Evolutionary conservation across 768 basidiomycete species (phyloP).

Genomic region (Serpula lacrymans): DNA sequence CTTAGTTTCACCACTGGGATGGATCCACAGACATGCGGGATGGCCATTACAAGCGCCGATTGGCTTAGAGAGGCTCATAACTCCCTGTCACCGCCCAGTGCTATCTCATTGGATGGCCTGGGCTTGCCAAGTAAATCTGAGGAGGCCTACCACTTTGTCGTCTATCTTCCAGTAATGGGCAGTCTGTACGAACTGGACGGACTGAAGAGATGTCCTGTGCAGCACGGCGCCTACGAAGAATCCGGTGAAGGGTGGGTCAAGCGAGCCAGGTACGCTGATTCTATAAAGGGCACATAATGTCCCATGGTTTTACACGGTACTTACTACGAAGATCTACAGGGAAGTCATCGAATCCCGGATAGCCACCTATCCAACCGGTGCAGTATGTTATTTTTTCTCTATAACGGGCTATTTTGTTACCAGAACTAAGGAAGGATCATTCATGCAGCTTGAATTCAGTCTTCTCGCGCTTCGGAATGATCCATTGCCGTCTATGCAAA

Average conservation of each 20-base stretch:
- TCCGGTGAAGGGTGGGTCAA: slow-evolving; percentile 79
- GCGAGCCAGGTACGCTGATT: slow-evolving; percentile 71
- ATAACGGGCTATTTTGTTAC: slow-evolving; percentile 5
- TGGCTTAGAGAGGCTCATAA: slow-evolving; percentile 89
- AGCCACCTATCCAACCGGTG: slow-evolving; percentile 82
- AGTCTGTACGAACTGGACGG: slow-evolving; percentile 93
- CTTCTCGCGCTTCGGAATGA: slow-evolving; percentile 84
- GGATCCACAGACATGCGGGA: slow-evolving; percentile 82
- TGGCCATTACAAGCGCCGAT: slow-evolving; percentile 77
- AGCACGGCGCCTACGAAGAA: slow-evolving; percentile 72
- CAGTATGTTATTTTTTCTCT: slow-evolving; percentile 51
- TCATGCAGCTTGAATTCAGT: slow-evolving; percentile 80
- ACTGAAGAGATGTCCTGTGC: slow-evolving; percentile 72
- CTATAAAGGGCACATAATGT: background rate
- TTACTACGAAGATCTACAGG: slow-evolving; percentile 36
- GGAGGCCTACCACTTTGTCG: slow-evolving; percentile 97
- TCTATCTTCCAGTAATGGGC: slow-evolving; percentile 84
- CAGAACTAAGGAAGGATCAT: slow-evolving; percentile 9
- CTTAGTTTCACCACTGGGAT: slow-evolving; percentile 78
- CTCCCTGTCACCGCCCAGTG: slow-evolving; percentile 84
- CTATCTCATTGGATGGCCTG: slow-evolving; percentile 84
- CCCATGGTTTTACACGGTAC: slow-evolving; percentile 9
- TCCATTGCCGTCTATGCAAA: slow-evolving; percentile 66
- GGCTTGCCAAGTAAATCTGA: slow-evolving; percentile 61
- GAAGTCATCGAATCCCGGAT: slow-evolving; percentile 87